phyloP scores from a whole-genome alignment of 306 rosid species.

The Luffa aegyptiaca region DNA sequence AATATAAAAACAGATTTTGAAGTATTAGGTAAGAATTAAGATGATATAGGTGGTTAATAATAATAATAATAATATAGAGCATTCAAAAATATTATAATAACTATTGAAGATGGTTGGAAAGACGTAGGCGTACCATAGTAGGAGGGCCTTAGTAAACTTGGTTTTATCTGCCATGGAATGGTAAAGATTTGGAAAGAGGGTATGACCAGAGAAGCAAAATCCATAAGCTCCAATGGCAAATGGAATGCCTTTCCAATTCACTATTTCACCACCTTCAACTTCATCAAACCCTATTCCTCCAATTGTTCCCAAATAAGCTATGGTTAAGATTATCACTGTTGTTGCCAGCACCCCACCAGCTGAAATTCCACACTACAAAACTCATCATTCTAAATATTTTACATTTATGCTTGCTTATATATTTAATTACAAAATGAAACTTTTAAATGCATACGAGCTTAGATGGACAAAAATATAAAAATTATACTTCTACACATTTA shows the following conservation, averaged over 20 bases:
- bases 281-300: conserved; percentile 54
- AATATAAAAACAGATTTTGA: conserved; percentile 5
- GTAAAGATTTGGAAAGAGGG: conserved; percentile 73
- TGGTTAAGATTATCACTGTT: conserved; percentile 32
- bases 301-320: conserved; percentile 42
- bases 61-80: background rate
- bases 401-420: too few relatives aligned
- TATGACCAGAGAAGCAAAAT: conserved; percentile 75
- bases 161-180: conserved; percentile 77
- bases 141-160: conserved; percentile 40
- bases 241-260: conserved; percentile 67
- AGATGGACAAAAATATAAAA: too few relatives aligned
- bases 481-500: too few relatives aligned
- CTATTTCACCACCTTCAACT: conserved; percentile 20
- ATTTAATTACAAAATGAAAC: too few relatives aligned
- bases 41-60: background rate
- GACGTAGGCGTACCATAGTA: conserved; percentile 31
- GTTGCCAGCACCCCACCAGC: conserved; percentile 71
- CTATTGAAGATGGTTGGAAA: too few relatives aligned
- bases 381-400: too few relatives aligned
- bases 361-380: conserved; percentile 13
- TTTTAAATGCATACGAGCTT: too few relatives aligned
- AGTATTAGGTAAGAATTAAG: background rate
- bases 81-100: too few relatives aligned
- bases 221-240: conserved; percentile 71